Evolutionary conservation across 176 grass and related monocot genomes (phyloP).

Genomic region (Calamus simplicifolius): DNA sequence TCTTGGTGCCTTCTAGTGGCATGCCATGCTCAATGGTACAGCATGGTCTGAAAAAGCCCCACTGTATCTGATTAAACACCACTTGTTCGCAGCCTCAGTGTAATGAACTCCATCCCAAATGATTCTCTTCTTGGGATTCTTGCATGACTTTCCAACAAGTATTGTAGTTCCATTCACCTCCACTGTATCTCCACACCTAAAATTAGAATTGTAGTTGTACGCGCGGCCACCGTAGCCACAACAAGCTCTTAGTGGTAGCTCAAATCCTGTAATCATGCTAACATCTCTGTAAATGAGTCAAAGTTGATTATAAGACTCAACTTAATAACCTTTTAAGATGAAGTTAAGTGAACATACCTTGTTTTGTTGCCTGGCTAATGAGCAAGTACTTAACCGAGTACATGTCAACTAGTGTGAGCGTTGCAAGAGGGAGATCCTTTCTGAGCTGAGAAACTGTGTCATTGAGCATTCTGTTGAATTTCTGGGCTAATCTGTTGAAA

Average conservation of each 20-base stretch:
- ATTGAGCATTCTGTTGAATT: slow-evolving; percentile 9
- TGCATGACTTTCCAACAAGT: neutral
- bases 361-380: neutral
- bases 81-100: slow-evolving; percentile 13
- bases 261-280: neutral
- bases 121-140: neutral
- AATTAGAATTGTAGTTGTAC: slow-evolving; percentile 7
- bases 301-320: no score
- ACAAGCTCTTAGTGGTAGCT: neutral
- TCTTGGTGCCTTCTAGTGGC: neutral
- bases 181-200: neutral
- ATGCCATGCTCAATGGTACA: neutral
- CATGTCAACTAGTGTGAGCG: neutral
- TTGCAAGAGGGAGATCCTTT: neutral
- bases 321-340: neutral
- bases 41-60: neutral
- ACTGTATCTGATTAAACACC: slow-evolving; percentile 6
- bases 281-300: neutral
- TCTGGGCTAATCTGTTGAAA: neutral
- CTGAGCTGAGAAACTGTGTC: neutral
- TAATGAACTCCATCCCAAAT: slow-evolving; percentile 15
- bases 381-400: slow-evolving; percentile 16
- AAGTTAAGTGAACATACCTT: neutral
- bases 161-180: neutral
- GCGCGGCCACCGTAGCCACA: slow-evolving; percentile 1